Conservation (phyloP, 495 filamentous ascomycete genomes). For the Pyrenopolyporus hunteri region DNA sequence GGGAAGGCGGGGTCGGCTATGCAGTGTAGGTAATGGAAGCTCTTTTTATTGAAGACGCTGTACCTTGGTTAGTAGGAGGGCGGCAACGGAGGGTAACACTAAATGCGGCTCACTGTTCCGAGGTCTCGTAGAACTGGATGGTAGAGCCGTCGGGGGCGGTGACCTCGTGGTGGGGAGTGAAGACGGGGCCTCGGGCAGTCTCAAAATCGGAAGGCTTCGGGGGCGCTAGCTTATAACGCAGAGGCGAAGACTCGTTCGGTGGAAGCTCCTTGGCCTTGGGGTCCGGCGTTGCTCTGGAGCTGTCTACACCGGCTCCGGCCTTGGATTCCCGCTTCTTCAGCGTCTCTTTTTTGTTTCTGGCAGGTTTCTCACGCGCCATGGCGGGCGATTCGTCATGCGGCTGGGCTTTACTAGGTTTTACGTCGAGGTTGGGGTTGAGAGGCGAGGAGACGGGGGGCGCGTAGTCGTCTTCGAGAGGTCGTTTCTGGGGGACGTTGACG, state of each 20-base stretch:
- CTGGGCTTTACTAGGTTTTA: constrained; percentile 40
- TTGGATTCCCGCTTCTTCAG: constrained; percentile 81
- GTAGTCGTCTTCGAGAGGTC: constrained; percentile 58
- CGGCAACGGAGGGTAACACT: constrained; percentile 37
- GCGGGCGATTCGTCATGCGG: constrained; percentile 46
- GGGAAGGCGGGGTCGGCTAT: constrained; percentile 87
- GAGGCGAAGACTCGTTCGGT: constrained; percentile 52
- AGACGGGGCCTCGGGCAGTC: constrained; percentile 59
- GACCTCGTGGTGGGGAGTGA: constrained; percentile 57
- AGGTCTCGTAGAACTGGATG: constrained; percentile 65
- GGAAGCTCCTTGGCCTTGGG: constrained; percentile 59
- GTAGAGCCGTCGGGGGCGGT: constrained; percentile 51
- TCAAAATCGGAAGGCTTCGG: constrained; percentile 66
- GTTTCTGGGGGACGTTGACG: constrained; percentile 64
- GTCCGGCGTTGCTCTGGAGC: constrained; percentile 61
- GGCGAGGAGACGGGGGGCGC: constrained; percentile 66
- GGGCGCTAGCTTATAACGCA: constrained; percentile 63
- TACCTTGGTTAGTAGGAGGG: constrained; percentile 46
- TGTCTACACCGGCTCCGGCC: constrained; percentile 49
- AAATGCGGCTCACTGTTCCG: constrained; percentile 66
- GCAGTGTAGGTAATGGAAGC: constrained; percentile 87
- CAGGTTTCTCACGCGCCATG: constrained; percentile 52
- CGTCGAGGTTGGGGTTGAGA: constrained; percentile 62
- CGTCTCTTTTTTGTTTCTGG: constrained; percentile 69
- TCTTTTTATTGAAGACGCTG: constrained; percentile 88